Conservation (phyloP, 495 filamentous ascomycete species). For the Acidiella bohemica region DNA sequence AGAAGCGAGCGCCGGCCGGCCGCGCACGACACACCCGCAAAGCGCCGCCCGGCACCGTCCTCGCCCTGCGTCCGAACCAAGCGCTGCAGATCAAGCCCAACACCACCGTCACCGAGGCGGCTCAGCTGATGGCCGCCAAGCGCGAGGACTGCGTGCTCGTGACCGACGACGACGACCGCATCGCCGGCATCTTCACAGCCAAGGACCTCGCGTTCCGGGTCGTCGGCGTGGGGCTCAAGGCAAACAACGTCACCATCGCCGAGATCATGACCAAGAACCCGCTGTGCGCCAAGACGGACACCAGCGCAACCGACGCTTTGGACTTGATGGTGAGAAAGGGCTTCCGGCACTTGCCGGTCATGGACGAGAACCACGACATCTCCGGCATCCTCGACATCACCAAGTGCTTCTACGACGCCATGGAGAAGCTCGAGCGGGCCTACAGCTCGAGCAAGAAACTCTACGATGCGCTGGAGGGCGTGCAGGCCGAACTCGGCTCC, state of each 20-base stretch:
- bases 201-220: slow-evolving; percentile 98
- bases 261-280: slow-evolving; percentile 99
- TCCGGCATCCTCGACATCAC: slow-evolving; percentile 97
- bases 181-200: slow-evolving; percentile 96
- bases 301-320: slow-evolving; percentile 90
- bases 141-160: slow-evolving; percentile 98
- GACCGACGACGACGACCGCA: slow-evolving; percentile 93
- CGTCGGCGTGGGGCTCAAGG: slow-evolving; percentile 84
- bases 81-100: slow-evolving; percentile 95
- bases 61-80: slow-evolving; percentile 85
- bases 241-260: slow-evolving; percentile 76
- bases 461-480: slow-evolving; percentile 93
- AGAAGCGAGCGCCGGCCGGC: slow-evolving; percentile 70
- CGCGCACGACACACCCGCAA: slow-evolving; percentile 76
- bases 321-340: slow-evolving; percentile 98
- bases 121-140: slow-evolving; percentile 98
- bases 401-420: slow-evolving; percentile 99
- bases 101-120: slow-evolving; percentile 89
- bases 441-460: slow-evolving; percentile 93
- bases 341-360: slow-evolving; percentile 92
- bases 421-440: slow-evolving; percentile 96
- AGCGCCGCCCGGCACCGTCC: slow-evolving; percentile 88
- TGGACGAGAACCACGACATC: slow-evolving; percentile 99
- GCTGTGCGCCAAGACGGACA: slow-evolving; percentile 90
- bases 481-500: slow-evolving; percentile 94